These are phyloP conservation scores for Tulasnella calospora DNA, from an alignment of 768 basidiomycete species.

Conservation along the genomic window DNA sequence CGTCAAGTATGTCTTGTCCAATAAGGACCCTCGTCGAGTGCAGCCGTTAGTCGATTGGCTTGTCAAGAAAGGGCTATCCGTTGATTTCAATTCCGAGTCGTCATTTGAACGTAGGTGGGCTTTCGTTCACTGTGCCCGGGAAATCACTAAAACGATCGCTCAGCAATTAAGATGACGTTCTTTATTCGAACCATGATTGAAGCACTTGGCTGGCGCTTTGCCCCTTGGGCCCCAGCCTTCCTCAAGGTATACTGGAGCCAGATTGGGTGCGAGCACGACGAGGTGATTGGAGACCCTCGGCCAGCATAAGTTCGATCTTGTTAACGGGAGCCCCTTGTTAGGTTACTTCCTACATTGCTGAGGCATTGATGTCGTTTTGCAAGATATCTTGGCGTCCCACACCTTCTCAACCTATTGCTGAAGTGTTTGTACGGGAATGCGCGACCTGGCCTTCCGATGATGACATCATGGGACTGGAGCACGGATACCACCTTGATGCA, in stretches of 20 bases:
- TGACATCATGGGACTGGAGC: slow-evolving; percentile 73
- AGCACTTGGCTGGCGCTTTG: slow-evolving; percentile 73
- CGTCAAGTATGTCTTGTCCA: slow-evolving; percentile 64
- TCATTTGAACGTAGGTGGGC: slow-evolving; percentile 57
- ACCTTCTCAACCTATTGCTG: slow-evolving; percentile 55
- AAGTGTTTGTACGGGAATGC: slow-evolving; percentile 65
- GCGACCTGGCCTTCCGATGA: slow-evolving; percentile 49
- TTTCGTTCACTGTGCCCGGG: slow-evolving; percentile 20
- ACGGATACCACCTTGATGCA: slow-evolving; percentile 54
- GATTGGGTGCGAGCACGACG: slow-evolving; percentile 71
- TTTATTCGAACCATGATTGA: slow-evolving; percentile 68
- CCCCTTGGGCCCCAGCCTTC: slow-evolving; percentile 67
- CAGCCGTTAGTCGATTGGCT: slow-evolving; percentile 75
- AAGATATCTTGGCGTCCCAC: slow-evolving; percentile 67
- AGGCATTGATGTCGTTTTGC: slow-evolving; percentile 63
- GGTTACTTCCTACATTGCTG: slow-evolving; percentile 73
- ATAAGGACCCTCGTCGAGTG: slow-evolving; percentile 76
- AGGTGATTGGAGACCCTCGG: slow-evolving; percentile 41
- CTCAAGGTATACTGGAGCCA: slow-evolving; percentile 66
- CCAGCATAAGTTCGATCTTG: background rate
- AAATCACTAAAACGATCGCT: background rate
- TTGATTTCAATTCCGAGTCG: slow-evolving; percentile 77
- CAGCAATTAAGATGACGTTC: slow-evolving; percentile 58
- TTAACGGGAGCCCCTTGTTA: slow-evolving; percentile 32
- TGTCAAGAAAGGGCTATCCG: slow-evolving; percentile 53